Percentiles rank a stretch among this genome's conserved stretches.
Conservation (phyloP, 2,329 filamentous ascomycete species). For the Hypoxylon sp. region DNA sequence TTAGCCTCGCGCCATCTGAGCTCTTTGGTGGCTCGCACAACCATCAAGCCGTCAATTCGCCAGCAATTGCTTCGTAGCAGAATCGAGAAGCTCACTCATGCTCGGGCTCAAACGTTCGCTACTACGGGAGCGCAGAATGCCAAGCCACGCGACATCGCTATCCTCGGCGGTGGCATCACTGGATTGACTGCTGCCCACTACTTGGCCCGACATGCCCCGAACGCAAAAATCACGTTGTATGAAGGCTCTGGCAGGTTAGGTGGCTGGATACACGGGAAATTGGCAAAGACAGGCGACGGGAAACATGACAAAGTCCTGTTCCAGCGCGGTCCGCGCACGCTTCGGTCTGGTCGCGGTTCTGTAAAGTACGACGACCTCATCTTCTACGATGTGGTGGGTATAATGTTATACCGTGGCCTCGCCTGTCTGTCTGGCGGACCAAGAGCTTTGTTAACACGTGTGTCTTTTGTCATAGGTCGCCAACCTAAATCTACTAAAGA, state of each 20-base stretch:
- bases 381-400: slow-evolving; percentile 77
- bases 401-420: slow-evolving; percentile 47
- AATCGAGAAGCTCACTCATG: slow-evolving; percentile 1
- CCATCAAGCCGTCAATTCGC: slow-evolving; percentile 25
- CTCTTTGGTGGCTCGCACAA: slow-evolving; percentile 27
- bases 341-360: slow-evolving; percentile 65
- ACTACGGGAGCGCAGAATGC: slow-evolving; percentile 25
- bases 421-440: neutral
- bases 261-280: slow-evolving; percentile 84
- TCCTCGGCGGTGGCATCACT: slow-evolving; percentile 86
- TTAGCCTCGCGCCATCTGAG: slow-evolving; percentile 42
- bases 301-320: slow-evolving; percentile 73
- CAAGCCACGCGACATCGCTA: slow-evolving; percentile 64
- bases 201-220: slow-evolving; percentile 75
- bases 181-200: slow-evolving; percentile 85
- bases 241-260: slow-evolving; percentile 79
- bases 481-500: slow-evolving; percentile 67
- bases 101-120: slow-evolving; percentile 37
- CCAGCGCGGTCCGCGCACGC: slow-evolving; percentile 85
- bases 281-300: slow-evolving; percentile 69
- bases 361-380: slow-evolving; percentile 71
- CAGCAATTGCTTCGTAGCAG: neutral
- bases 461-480: slow-evolving; percentile 61
- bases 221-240: slow-evolving; percentile 81
- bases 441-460: slow-evolving; percentile 31